phyloP scores from a whole-genome alignment of 2,329 filamentous ascomycete species.

The Claviceps lovelessii region DNA sequence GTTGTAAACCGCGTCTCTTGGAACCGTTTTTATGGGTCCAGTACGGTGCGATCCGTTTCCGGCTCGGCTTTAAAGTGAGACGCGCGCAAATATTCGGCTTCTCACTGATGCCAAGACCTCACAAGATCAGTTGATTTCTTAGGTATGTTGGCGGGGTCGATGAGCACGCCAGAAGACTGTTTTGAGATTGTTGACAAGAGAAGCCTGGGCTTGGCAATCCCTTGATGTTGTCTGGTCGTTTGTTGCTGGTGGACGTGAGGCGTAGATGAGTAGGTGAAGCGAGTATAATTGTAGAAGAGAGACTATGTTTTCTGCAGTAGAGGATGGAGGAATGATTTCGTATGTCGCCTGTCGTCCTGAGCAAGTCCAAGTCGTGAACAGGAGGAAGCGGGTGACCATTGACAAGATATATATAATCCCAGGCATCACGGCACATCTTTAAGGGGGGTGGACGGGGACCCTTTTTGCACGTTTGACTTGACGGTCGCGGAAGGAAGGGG shows the following conservation, averaged over 20 bases:
- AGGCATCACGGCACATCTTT: slow-evolving; percentile 12
- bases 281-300: background rate
- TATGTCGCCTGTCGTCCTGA: background rate
- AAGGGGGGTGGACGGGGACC: background rate
- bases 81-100: background rate
- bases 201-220: no score
- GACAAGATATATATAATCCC: slow-evolving; percentile 11
- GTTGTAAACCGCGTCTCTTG: background rate
- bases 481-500: background rate
- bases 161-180: background rate
- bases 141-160: background rate
- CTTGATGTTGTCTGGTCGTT: background rate
- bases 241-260: background rate
- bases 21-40: background rate
- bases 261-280: background rate
- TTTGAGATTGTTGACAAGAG: background rate
- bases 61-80: background rate
- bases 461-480: background rate
- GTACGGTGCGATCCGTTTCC: background rate
- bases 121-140: background rate
- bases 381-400: slow-evolving; percentile 1
- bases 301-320: background rate
- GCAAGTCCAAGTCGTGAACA: background rate
- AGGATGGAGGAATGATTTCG: background rate
- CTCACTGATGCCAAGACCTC: background rate